Base-by-base conservation (phyloP, 169 alveolate species). In the Plasmodium falciparum region DNA sequence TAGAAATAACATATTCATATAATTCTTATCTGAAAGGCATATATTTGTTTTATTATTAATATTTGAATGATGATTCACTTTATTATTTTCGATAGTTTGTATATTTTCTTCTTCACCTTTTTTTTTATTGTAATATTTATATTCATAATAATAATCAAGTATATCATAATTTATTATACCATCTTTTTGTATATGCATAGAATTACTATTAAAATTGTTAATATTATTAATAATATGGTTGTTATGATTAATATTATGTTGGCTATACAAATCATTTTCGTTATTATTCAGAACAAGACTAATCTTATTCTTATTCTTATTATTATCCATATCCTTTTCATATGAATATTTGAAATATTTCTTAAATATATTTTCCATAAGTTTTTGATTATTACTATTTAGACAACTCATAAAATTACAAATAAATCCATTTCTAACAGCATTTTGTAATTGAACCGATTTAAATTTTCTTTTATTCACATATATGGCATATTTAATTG, bases 101-200 rank as follows among this genome's bases (percentile, higher is more conserved):
- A 11, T 72, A 17, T 47, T 66, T 29, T 13, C 61, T 15, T 59
- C 88, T 61, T 20, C 17, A 43, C 56, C 85, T n/a, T 43, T 70
- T 29, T 69, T 83, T 15, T 58, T 70, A 39, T 83, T 50, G 39
- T 45, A 83, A 33, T 26, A 39, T n/a, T 17, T 59, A 43, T 83
- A 83, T 47, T 52, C 70, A 58, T 83, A 83, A 20, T 70, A 83
- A 72, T 47, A 54, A 29, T 83, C 91, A 12, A 83, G 54, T 22
- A 70, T 33, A 20, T 15, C 9, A 58, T 58, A 83, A 67, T 67
- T 58, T 22, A 83, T 58, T 47, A 70, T 52, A 6, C 91, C 91
- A 20, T 61, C 58, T 70, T 83, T 83, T 58, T 83, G 86, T n/a
- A 83, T 83, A 12, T 58, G 52, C 91, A 83, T 83, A 43, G 43